Conservation (phyloP, 805 yeast genomes). For the Candida nitratophila region DNA sequence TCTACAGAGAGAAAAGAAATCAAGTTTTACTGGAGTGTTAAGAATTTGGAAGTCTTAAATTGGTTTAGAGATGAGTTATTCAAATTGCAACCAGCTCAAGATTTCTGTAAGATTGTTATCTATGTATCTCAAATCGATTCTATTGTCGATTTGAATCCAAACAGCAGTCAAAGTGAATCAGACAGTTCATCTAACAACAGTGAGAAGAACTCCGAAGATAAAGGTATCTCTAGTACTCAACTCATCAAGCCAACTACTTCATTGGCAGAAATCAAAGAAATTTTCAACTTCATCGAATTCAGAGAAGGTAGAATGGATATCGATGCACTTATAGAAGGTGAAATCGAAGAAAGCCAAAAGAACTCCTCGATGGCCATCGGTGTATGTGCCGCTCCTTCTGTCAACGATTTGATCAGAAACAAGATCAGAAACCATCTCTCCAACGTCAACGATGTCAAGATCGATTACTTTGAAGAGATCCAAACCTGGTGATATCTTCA, state of each 20-base stretch:
- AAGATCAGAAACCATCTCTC: constrained; percentile 14
- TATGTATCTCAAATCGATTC: constrained; percentile 29
- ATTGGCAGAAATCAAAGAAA: constrained; percentile 9
- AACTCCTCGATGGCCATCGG: constrained; percentile 33
- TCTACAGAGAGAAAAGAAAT: constrained; percentile 25
- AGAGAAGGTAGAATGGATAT: constrained; percentile 38
- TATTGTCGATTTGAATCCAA: neutral
- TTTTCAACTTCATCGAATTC: constrained; percentile 32
- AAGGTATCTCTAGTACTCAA: neutral
- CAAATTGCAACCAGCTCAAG: constrained; percentile 24
- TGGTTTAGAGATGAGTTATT: constrained; percentile 42
- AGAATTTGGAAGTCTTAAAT: constrained; percentile 41
- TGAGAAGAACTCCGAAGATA: constrained; percentile 4
- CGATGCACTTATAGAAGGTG: constrained; percentile 26
- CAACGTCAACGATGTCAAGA: constrained; percentile 4
- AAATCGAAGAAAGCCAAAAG: constrained; percentile 30
- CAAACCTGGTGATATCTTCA: constrained; percentile 24
- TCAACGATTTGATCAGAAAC: constrained; percentile 27
- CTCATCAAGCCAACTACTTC: constrained; percentile 1
- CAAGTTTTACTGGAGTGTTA: constrained; percentile 58
- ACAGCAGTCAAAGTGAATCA: neutral
- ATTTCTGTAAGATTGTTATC: constrained; percentile 29
- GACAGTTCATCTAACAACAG: constrained; percentile 3
- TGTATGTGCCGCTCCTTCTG: constrained; percentile 41
- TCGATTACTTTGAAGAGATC: constrained; percentile 29